Base-by-base conservation (phyloP, 192 early-diverging fungal species). In the Dispira parvispora region DNA sequence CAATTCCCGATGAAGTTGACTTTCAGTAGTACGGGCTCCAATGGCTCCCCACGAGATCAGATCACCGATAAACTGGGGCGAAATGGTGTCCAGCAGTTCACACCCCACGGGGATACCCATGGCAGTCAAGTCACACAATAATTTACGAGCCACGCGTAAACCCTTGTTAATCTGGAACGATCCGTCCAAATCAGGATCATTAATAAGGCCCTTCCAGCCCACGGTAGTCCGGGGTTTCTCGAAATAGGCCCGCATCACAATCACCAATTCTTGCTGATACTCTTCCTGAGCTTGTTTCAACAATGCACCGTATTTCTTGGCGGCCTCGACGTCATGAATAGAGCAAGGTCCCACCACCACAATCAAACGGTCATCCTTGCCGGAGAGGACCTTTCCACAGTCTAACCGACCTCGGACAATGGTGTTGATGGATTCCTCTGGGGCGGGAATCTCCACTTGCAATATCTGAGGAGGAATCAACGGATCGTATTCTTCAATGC, bases 231-330 rank as follows among this genome's bases (percentile, higher is more conserved):
- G 78, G 45, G 94, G 94, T 76, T 98, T 98, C 68, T 98, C 94
- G 85, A 98, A 96, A 83, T 98, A 98, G 64, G 87, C 82, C 42
- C 94, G 82, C 94, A 98, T 98, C 57, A 98, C 78, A 63, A 98
- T 87, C 45, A 86, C 70, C 57, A 98, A 68, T 16, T 93, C 90
- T 52, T 81, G 83, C 60, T 82, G 73, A 63, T 83, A 73, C 57
- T 75, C 73, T 46, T 88, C 87, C 1, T 80, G 82, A 46, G 78
- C 63, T 26, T 62, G 65, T 62, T 83, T 83, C 32, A 38, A 38
- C 32, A 55, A 67, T 71, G 65, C 65, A 75, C 83, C 86, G 80
- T 97, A 96, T 64, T 89, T 91, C 25, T 84, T 65, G 6, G 94
- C 94, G 9, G 89, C 87, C 27, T 82, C 68, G 21, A 84, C 78